Conservation (phyloP, 768 basidiomycete genomes). For the Arthromyces matolae region DNA sequence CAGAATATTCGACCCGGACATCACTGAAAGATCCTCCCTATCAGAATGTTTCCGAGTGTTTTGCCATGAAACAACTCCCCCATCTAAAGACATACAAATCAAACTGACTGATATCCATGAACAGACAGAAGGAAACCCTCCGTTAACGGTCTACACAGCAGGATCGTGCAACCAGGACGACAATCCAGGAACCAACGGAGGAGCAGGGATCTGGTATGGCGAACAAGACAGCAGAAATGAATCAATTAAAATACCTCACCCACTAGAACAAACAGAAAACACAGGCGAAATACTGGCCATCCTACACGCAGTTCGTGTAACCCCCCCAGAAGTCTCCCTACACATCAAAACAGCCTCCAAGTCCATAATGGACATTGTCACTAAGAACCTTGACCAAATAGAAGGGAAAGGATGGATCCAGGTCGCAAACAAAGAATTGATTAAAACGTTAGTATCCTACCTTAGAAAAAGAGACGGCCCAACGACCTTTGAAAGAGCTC, state of each 20-base stretch:
- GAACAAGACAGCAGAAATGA: slow-evolving; percentile 14
- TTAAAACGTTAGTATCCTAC: slow-evolving; percentile 4
- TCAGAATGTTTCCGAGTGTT: too few species aligned
- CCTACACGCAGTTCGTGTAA: slow-evolving; percentile 7
- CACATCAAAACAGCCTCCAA: slow-evolving; percentile 21
- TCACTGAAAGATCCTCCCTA: too few species aligned
- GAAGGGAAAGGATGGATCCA: too few species aligned
- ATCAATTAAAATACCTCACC: slow-evolving; percentile 6
- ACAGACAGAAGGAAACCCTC: too few species aligned
- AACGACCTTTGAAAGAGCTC: too few species aligned
- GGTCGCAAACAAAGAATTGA: slow-evolving; percentile 11
- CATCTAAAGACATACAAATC: too few species aligned
- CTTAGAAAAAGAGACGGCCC: slow-evolving; percentile 14
- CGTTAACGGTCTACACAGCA: slow-evolving; percentile 21
- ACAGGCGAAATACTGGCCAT: slow-evolving; percentile 18
- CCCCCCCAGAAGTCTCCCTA: slow-evolving; percentile 6
- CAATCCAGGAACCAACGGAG: slow-evolving; percentile 10
- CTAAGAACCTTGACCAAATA: slow-evolving; percentile 10
- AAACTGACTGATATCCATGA: too few species aligned
- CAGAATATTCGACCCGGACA: too few species aligned
- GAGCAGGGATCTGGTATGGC: slow-evolving; percentile 17
- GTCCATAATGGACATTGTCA: slow-evolving; percentile 19
- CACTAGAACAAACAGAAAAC: slow-evolving; percentile 19
- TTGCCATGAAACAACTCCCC: too few species aligned
- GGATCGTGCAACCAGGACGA: slow-evolving; percentile 22